These are phyloP conservation scores for Eimeria sp. DNA, from an alignment of 169 alveolate genomes.

Conservation along the genomic window DNA sequence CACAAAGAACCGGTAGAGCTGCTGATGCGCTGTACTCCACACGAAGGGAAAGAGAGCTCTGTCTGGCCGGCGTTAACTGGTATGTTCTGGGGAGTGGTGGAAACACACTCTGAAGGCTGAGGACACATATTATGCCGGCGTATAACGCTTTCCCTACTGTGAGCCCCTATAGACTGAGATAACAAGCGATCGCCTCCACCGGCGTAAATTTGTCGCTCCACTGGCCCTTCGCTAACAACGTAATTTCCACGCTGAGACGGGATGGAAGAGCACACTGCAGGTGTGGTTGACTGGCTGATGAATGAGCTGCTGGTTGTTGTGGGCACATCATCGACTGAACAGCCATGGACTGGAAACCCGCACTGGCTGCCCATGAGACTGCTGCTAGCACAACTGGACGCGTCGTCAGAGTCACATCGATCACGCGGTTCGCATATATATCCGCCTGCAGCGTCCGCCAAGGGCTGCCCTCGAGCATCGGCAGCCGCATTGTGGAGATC, in stretches of 20 bases:
- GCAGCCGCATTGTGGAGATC: background rate
- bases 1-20: slow-evolving; percentile 74
- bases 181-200: slow-evolving; percentile 19
- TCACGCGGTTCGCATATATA: background rate
- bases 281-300: slow-evolving; percentile 55
- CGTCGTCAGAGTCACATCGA: slow-evolving; percentile 25
- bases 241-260: slow-evolving; percentile 38
- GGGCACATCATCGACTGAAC: slow-evolving; percentile 24
- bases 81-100: slow-evolving; percentile 1
- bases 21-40: slow-evolving; percentile 45
- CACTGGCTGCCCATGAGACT: slow-evolving; percentile 57
- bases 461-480: background rate
- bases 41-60: slow-evolving; percentile 11
- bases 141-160: background rate
- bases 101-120: slow-evolving; percentile 12
- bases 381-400: slow-evolving; percentile 69
- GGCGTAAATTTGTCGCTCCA: slow-evolving; percentile 37
- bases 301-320: slow-evolving; percentile 62
- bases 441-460: slow-evolving; percentile 10
- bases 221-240: background rate
- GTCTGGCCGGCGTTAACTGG: slow-evolving; percentile 8
- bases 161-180: background rate
- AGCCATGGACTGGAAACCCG: slow-evolving; percentile 12
- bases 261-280: slow-evolving; percentile 10
- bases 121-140: background rate